phyloP scores from a whole-genome alignment of 257 asterid species.

The Fraxinus excelsior region DNA sequence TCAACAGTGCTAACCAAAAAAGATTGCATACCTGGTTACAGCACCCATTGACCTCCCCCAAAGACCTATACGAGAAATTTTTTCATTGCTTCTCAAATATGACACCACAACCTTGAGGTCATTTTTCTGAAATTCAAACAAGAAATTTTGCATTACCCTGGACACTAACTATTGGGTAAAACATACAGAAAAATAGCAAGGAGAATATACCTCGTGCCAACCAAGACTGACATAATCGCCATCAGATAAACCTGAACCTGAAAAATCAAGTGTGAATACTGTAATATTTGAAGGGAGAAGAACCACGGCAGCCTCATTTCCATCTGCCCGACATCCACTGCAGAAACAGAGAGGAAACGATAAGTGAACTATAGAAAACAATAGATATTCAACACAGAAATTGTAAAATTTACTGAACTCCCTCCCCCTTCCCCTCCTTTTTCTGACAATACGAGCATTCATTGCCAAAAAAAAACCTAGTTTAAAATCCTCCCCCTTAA shows the following conservation, averaged over 20 bases:
- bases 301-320: conserved; percentile 93
- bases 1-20: conserved; percentile 10
- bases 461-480: neutral
- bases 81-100: conserved; percentile 69
- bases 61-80: conserved; percentile 83
- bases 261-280: conserved; percentile 88
- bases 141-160: neutral
- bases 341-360: conserved; percentile 26
- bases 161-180: conserved; percentile 6
- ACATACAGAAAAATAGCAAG: conserved; percentile 22
- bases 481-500: neutral
- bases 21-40: conserved; percentile 71
- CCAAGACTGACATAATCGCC: conserved; percentile 96
- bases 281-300: conserved; percentile 94
- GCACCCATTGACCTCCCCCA: conserved; percentile 99
- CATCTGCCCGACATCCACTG: conserved; percentile 99
- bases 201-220: conserved; percentile 83
- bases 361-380: conserved; percentile 6
- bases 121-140: conserved; percentile 62
- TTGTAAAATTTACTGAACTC: neutral
- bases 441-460: neutral
- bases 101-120: conserved; percentile 92
- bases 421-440: conserved; percentile 6
- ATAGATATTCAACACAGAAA: neutral
- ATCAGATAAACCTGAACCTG: conserved; percentile 94